A percentile compares a stretch with the other conserved stretches of the same genome.
Evolutionary conservation across 1,284 basidiomycete genomes (phyloP).

Genomic region (Ceratobasidium theobromae): DNA sequence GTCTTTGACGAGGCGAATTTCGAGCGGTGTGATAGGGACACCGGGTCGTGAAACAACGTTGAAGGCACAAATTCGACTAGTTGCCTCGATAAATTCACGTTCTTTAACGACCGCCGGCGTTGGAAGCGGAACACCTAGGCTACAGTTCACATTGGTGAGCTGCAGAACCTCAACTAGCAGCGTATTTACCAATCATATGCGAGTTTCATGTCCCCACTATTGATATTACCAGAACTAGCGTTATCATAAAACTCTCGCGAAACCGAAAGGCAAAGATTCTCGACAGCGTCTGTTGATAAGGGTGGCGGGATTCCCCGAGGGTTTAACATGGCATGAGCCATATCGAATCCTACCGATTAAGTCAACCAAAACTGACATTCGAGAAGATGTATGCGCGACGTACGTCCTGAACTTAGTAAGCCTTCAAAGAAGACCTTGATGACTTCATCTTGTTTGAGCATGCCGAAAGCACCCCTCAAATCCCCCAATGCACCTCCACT

Average conservation of each 20-base stretch:
- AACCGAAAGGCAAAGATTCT: slow-evolving; percentile 75
- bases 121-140: slow-evolving; percentile 69
- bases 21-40: slow-evolving; percentile 79
- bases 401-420: slow-evolving; percentile 80
- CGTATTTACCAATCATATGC: slow-evolving; percentile 85
- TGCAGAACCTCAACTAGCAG: slow-evolving; percentile 11
- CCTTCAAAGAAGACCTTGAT: slow-evolving; percentile 80
- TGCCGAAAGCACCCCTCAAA: slow-evolving; percentile 74
- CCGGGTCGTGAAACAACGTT: slow-evolving; percentile 74
- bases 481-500: slow-evolving; percentile 62
- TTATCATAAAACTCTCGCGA: slow-evolving; percentile 93
- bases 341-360: slow-evolving; percentile 63
- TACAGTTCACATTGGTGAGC: slow-evolving; percentile 42
- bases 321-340: slow-evolving; percentile 68
- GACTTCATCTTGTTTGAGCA: slow-evolving; percentile 69
- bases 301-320: slow-evolving; percentile 55
- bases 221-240: slow-evolving; percentile 85
- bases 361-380: slow-evolving; percentile 13
- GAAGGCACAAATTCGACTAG: slow-evolving; percentile 80
- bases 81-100: slow-evolving; percentile 93
- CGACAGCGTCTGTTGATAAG: slow-evolving; percentile 57
- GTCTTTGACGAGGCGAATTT: slow-evolving; percentile 86
- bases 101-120: slow-evolving; percentile 68
- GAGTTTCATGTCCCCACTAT: slow-evolving; percentile 90
- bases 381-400: slow-evolving; percentile 47